Base-by-base conservation (phyloP, 129 eudicot genomes). In the Helianthus annuus region DNA sequence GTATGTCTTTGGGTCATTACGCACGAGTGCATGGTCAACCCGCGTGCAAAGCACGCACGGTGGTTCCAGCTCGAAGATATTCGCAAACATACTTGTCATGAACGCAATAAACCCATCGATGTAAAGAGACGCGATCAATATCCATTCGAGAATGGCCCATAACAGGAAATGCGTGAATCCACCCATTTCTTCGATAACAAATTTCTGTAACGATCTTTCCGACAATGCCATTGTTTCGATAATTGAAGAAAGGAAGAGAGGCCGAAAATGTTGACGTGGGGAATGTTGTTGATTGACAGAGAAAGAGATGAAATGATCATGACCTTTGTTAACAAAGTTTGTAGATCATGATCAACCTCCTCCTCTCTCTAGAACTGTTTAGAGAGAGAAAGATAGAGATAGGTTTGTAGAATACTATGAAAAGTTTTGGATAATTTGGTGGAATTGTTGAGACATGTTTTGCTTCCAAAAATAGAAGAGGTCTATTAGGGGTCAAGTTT, bases 41-140 rank as follows among this genome's bases (percentile, higher is more conserved):
- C 97, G 81, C 0, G 99, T 84, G 78, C 99, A 95, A 29, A 95
- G 85, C 80, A 90, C 80, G 32, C 99, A 95, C 0, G 99, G 99
- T 19, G 85, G 82, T 68, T 61, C 73, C 64, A 95, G 66, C 34
- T 88, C 90, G 14, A 91, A 95, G 42, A 77, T 60, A 5, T 72
- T 81, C 42, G 99, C 95, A 17, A 91, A 84, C 32, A 80, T 88
- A 19, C 79, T 76, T 27, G 91, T 78, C 8, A 85, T 0, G 52
- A 86, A 83, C 17, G 96, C 85, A 13, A 91, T 74, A 42, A 85
- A 66, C 0, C 96, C 96, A 61, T 88, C 99, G 6, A 88, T 51
- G 80, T 83, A 88, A 15, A 95, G 89, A 49, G 88, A 34, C 24
- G 82, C 49, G 44, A 95, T 95, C 53, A 95, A 71, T 5, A 80